Evolutionary conservation across 176 grass and related monocot genomes (phyloP).

Genomic region (Carex scoparia): DNA sequence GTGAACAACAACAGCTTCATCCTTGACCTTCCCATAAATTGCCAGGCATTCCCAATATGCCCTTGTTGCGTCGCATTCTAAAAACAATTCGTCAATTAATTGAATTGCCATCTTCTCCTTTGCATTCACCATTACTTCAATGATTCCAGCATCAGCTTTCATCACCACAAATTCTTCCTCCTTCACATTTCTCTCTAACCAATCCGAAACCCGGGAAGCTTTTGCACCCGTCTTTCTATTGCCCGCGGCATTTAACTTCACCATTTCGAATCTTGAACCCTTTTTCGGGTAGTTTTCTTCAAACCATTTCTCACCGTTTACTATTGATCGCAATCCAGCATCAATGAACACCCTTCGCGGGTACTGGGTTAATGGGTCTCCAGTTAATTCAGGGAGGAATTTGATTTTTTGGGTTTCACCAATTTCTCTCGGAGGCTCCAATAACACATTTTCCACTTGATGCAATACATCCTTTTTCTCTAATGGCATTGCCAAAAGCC

Average conservation of each 20-base stretch:
- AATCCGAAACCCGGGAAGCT: slow-evolving; percentile 13
- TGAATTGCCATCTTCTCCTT: not conserved
- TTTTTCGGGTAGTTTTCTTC: slow-evolving; percentile 22
- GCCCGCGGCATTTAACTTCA: slow-evolving; percentile 8
- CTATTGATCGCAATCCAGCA: not conserved
- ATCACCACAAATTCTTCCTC: slow-evolving; percentile 33
- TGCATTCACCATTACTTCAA: slow-evolving; percentile 10
- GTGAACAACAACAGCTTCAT: slow-evolving; percentile 30
- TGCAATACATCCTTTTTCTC: slow-evolving; percentile 14
- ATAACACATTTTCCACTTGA: slow-evolving; percentile 12
- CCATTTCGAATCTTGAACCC: slow-evolving; percentile 22
- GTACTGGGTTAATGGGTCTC: slow-evolving; percentile 7
- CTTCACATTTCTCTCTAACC: slow-evolving; percentile 29
- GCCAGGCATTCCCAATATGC: slow-evolving; percentile 37
- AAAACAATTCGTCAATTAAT: slow-evolving; percentile 19
- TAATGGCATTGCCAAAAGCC: not conserved
- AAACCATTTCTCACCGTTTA: slow-evolving; percentile 27
- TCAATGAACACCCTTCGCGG: slow-evolving; percentile 26
- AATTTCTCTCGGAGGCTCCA: slow-evolving; percentile 15
- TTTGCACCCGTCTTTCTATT: not conserved
- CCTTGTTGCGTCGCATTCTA: slow-evolving; percentile 12
- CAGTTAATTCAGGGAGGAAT: slow-evolving; percentile 26
- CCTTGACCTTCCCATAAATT: slow-evolving; percentile 31
- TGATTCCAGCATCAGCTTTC: slow-evolving; percentile 31
- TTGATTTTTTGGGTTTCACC: slow-evolving; percentile 27